Evolutionary conservation across 1,284 basidiomycete species (phyloP).

Genomic region (Rhodotorula sp.): DNA sequence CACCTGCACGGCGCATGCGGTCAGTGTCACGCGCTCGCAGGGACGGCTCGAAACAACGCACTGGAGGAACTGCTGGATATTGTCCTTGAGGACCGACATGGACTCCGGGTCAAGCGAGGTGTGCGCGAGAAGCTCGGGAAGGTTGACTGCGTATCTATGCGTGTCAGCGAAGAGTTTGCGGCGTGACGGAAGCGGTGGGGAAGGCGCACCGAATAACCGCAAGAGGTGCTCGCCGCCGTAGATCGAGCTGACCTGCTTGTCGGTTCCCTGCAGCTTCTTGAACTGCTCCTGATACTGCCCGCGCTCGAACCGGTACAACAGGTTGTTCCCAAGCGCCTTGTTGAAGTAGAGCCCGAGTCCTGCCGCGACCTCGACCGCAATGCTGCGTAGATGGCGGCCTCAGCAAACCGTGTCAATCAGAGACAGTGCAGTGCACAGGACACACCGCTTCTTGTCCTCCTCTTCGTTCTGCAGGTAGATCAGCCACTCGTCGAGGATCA

Average conservation of each 20-base stretch:
- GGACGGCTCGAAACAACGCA: constrained; percentile 55
- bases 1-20: constrained; percentile 14
- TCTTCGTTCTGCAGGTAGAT: constrained; percentile 52
- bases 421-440: neutral
- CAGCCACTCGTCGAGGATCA: constrained; percentile 75
- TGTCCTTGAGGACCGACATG: constrained; percentile 78
- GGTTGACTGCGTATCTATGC: constrained; percentile 54
- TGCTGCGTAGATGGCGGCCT: constrained; percentile 4
- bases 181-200: neutral
- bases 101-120: constrained; percentile 91
- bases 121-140: constrained; percentile 74
- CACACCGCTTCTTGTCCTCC: constrained; percentile 34
- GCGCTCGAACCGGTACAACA: constrained; percentile 92
- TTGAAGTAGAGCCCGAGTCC: constrained; percentile 96
- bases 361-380: constrained; percentile 67
- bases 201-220: constrained; percentile 77
- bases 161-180: too few species aligned
- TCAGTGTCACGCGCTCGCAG: neutral
- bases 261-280: constrained; percentile 59
- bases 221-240: constrained; percentile 95
- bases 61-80: constrained; percentile 84
- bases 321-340: constrained; percentile 80
- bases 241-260: constrained; percentile 78
- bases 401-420: too few species aligned
- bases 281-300: constrained; percentile 84